Base-by-base conservation (phyloP, 2,329 filamentous ascomycete genomes). In the Stylonectria norvegica region DNA sequence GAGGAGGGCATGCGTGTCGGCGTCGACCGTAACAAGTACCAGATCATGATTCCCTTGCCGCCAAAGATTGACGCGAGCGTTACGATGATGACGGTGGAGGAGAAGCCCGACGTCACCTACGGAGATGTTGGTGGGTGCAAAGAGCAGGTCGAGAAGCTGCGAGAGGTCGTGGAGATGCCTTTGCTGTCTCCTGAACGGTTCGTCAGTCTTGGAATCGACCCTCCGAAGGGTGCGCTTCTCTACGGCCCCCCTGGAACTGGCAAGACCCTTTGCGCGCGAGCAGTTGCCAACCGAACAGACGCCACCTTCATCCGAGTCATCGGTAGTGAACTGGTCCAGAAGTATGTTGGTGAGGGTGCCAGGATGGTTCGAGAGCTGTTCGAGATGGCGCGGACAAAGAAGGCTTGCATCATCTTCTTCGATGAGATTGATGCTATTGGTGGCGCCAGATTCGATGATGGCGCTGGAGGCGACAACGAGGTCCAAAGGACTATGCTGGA, bases 31-130 rank as follows among this genome's bases (percentile, higher is more conserved):
- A 97, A 94, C 75, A 98, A 98, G 76, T 98, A 98, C 70, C 93
- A 98, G 71, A 98, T 98, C 60, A 83, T 98, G 67, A 78, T 98
- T 34, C 93, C 93, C 23, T 73, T 98, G 39, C 93, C 93, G 30
- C 93, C 93, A 23, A 98, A 97, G 78, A 98, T 98, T 72, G 93
- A 98, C 62, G 91, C 93, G 38, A 95, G 88, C 56, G 93, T 98
- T 53, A 98, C 93, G 27, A 98, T 98, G 93, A 98, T 98, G 93
- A 97, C 93, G 36, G 93, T 98, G 50, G 93, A 98, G 73, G 93
- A 98, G 72, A 98, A 98, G 76, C 93, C 93, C 12, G 93, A 98
- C 66, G 93, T 98, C 47, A 98, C 93, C 48, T 98, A 98, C 59
- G 93, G 93, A 56, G 93, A 98, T 72, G 91, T 98, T 28, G 93